Conservation (phyloP, 768 basidiomycete genomes). For the Suillus bovinus region DNA sequence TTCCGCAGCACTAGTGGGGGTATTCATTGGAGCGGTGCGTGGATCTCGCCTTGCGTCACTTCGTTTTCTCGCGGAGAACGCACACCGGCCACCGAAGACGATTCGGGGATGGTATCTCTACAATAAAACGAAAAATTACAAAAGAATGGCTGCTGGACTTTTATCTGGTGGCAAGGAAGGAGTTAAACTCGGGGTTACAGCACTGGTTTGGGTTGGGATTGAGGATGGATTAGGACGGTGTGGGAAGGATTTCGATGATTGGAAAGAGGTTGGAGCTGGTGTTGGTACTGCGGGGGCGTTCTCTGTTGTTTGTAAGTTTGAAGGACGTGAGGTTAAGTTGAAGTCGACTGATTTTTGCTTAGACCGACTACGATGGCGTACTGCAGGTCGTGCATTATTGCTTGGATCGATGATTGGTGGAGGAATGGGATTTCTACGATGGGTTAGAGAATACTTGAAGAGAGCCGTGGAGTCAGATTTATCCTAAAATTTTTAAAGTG, state of each 20-base stretch:
- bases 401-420: slow-evolving; percentile 62
- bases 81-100: slow-evolving; percentile 81
- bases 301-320: slow-evolving; percentile 50
- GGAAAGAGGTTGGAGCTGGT: slow-evolving; percentile 62
- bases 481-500: too few species aligned
- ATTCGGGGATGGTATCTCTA: slow-evolving; percentile 94
- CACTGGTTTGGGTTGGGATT: slow-evolving; percentile 47
- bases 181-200: slow-evolving; percentile 47
- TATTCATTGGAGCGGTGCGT: slow-evolving; percentile 71
- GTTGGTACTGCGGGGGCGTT: slow-evolving; percentile 62
- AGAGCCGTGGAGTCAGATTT: slow-evolving; percentile 2
- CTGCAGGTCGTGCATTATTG: slow-evolving; percentile 45
- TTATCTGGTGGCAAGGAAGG: slow-evolving; percentile 65
- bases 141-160: slow-evolving; percentile 71
- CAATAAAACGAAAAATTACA: slow-evolving; percentile 95
- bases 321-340: neutral
- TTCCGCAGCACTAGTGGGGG: slow-evolving; percentile 59
- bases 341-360: slow-evolving; percentile 5
- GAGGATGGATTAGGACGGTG: slow-evolving; percentile 45
- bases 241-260: slow-evolving; percentile 38
- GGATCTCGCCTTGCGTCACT: slow-evolving; percentile 70
- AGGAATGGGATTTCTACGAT: slow-evolving; percentile 48
- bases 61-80: slow-evolving; percentile 91
- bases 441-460: slow-evolving; percentile 34
- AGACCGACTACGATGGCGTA: slow-evolving; percentile 63